Evolutionary conservation across 2,329 filamentous ascomycete genomes (phyloP), one percentile per base, ranked within the genome.

Genomic region (Apiospora kogelbergensis): DNA sequence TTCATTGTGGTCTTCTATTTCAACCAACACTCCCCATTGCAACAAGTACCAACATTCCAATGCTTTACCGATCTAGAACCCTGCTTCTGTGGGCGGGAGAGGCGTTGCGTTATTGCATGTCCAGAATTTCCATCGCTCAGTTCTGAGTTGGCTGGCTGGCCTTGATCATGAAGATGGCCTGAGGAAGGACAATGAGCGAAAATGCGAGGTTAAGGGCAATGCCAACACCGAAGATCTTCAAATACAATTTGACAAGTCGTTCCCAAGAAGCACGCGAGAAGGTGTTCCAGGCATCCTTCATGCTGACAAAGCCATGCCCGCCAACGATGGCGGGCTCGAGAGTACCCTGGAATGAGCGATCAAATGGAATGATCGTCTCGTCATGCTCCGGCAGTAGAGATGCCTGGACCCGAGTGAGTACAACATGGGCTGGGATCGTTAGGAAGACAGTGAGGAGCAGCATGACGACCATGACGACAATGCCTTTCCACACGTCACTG

Each of bases 361-460:
- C 95, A 76, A 98, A 97, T 41, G 93, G 91, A 44, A 98, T 90
- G 72, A 98, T 92, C 33, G 93, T 90, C 81, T 97, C 91, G 73
- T 94, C 88, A 22, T 93, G 90, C 70, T 93, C 91, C 0, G 94
- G 89, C 2, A 98, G 89, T 74, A 97, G 89, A 65, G 93, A 95
- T 7, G 95, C 94, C 78, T 97, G 94, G 44, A 97, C 90, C 71
- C 95, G 93, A 73, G 92, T 86, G 70, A 97, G 88, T 26, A 93
- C 88, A 41, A 95, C 92, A 70, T 88, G 86, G 46, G 93, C 88
- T 22, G 95, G 95, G 68, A 98, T 86, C 71, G 93, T 84, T 70
- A 95, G 80, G 68, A 94, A 80, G 57, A 91, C 80, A 68, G 87
- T 83, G 67, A 90, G 77, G 68, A 84, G 77, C 10, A 90, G 71